These are phyloP conservation scores for Solanum megistacrolobum DNA, from an alignment of 257 asterid genomes.

Conservation along the genomic window DNA sequence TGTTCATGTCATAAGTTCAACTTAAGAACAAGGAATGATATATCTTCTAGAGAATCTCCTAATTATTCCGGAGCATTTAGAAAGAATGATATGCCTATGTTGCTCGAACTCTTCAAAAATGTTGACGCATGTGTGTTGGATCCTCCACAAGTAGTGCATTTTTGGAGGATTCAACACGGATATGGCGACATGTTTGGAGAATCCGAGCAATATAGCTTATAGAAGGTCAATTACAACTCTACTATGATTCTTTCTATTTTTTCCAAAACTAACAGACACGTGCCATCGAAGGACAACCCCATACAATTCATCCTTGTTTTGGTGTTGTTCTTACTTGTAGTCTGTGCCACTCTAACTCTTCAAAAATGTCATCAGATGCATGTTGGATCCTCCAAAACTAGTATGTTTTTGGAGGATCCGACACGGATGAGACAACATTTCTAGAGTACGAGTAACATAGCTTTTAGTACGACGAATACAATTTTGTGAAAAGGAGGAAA, in stretches of 20 bases:
- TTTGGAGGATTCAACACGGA: background rate
- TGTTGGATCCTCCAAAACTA: background rate
- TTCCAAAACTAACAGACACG: background rate
- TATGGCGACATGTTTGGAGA: background rate
- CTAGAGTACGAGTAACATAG: background rate
- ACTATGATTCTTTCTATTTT: background rate
- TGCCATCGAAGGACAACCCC: background rate
- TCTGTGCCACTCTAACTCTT: background rate
- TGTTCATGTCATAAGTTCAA: slow-evolving; percentile 7
- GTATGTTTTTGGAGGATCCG: background rate
- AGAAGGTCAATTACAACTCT: background rate
- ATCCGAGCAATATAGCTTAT: background rate
- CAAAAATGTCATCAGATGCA: background rate
- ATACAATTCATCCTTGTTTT: background rate
- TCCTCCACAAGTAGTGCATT: background rate
- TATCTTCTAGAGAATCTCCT: background rate
- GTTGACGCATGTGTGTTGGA: background rate
- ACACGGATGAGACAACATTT: background rate
- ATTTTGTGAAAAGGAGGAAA: background rate
- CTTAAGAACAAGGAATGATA: background rate
- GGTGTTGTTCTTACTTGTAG: background rate
- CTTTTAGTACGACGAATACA: background rate
- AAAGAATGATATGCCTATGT: background rate
- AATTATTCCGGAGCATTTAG: background rate
- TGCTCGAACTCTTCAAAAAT: background rate